Evolutionary conservation across 2,329 filamentous ascomycete genomes (phyloP), one percentile per base, ranked within the genome.

Genomic region (Rhytidhysteron rufulum): DNA sequence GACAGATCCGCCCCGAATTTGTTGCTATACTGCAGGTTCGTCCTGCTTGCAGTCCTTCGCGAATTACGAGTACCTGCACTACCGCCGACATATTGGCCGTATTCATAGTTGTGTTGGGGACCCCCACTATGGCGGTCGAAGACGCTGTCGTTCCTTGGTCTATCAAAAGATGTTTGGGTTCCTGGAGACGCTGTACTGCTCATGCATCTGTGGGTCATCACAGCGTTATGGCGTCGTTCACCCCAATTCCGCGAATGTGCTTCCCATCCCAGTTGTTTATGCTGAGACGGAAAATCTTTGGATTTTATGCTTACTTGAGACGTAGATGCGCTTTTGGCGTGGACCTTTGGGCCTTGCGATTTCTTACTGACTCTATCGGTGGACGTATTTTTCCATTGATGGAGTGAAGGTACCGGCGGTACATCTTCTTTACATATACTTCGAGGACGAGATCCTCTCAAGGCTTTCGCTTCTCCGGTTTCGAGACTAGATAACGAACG

Each of bases 41-140:
- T 60, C 20, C 51, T 45, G 43, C 53, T 57, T 7, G 57, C 55
- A 21, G 44, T 43, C 30, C 53, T 62, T 43, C 63, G 54, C 37
- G 54, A 43, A 31, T 54, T 48, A 27, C 64, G 50, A 10, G 59
- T 65, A 8, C 64, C 63, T 27, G 58, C 60, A 49, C 61, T 65
- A 40, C 63, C 64, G 41, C 62, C 55, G 11, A 67, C 46, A 5
- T 60, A 60, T 16, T 50, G 51, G 17, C 53, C 58, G 34, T 47
- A 55, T 39, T 64, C 60, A 45, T 66, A 66, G 19, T 58, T 57
- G 41, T 60, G 63, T 7, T 50, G 50, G 27, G 63, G 47, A 8
- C 65, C 65, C 34, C 66, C 64, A 37, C 57, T 55, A 46, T 63
- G 67, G 3, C 65, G 62, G 36, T 57, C 64, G 40, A 18, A 13